A percentile compares a stretch with the other conserved stretches of the same genome.
Evolutionary conservation across 169 alveolate genomes (phyloP).

Genomic region (Besnoitia besnoiti): DNA sequence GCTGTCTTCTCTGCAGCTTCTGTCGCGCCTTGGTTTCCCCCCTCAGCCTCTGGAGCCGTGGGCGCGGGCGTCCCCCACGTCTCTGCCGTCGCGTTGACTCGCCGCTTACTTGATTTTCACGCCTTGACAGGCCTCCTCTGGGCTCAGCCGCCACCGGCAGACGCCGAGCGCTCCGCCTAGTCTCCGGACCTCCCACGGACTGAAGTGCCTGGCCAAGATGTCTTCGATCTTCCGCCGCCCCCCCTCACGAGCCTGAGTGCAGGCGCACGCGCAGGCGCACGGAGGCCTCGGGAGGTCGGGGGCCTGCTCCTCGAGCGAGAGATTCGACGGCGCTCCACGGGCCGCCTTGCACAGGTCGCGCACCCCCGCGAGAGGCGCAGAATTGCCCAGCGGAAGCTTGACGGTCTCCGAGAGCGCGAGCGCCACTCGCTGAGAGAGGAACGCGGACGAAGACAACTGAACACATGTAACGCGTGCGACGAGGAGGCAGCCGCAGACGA

Average conservation of each 20-base stretch:
- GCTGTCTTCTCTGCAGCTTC: not conserved
- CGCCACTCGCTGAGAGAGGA: not conserved
- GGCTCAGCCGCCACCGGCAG: not conserved
- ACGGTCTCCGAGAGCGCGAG: not conserved
- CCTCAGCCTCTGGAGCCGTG: not conserved
- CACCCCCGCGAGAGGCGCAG: too few relatives aligned
- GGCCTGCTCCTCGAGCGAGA: too few relatives aligned
- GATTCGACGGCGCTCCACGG: too few relatives aligned
- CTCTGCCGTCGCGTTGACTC: not conserved
- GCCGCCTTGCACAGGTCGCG: too few relatives aligned
- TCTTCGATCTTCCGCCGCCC: not conserved
- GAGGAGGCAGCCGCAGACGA: too few relatives aligned
- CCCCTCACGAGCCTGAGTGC: too few relatives aligned
- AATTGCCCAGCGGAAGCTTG: not conserved
- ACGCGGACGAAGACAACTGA: not conserved
- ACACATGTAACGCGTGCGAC: too few relatives aligned
- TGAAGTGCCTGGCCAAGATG: not conserved
- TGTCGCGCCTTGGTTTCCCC: not conserved
- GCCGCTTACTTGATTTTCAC: not conserved
- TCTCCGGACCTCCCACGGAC: not conserved
- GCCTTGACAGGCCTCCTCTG: not conserved
- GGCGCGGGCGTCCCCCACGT: not conserved
- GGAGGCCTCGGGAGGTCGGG: too few relatives aligned
- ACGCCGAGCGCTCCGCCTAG: conserved; percentile 11
- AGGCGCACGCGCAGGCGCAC: too few relatives aligned